Conservation (phyloP, 371 early-diverging fungal genomes). For the Mortierella sp. region DNA sequence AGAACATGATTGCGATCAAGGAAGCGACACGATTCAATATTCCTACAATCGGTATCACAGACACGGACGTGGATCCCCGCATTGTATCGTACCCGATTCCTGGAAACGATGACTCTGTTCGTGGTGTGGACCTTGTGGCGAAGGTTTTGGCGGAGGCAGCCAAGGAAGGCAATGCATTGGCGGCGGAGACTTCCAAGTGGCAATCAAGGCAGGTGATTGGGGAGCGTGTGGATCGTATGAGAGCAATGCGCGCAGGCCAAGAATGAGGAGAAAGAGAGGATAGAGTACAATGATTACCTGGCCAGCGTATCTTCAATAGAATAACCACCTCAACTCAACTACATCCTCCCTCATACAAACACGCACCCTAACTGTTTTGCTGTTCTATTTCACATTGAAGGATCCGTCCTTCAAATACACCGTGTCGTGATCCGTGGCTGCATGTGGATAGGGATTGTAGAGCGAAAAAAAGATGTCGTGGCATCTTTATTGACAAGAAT, state of each 20-base stretch:
- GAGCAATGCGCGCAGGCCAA: conserved; percentile 31
- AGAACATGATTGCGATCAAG: conserved; percentile 81
- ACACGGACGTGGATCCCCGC: conserved; percentile 93
- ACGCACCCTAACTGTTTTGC: no score
- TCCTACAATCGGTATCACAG: conserved; percentile 92
- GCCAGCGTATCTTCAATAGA: no score
- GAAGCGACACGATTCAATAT: conserved; percentile 86
- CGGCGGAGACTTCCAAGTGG: conserved; percentile 25
- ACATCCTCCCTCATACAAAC: no score
- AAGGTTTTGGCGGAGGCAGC: conserved; percentile 84
- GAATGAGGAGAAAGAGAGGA: conserved; percentile 5
- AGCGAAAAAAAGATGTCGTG: no score
- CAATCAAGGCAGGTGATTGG: conserved; percentile 36
- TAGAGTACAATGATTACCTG: no score
- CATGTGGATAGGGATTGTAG: no score
- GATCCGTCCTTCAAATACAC: no score
- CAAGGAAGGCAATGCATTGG: conserved; percentile 65
- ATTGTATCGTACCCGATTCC: conserved; percentile 95
- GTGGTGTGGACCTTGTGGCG: conserved; percentile 86
- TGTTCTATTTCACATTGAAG: no score
- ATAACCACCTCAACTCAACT: no score
- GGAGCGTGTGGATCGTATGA: conserved; percentile 47
- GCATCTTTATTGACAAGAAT: no score
- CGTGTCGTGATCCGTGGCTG: no score
- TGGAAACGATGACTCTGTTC: conserved; percentile 92